These are phyloP conservation scores for Talaromyces sp. DNA, from an alignment of 2,329 filamentous ascomycete genomes.

Conservation along the genomic window DNA sequence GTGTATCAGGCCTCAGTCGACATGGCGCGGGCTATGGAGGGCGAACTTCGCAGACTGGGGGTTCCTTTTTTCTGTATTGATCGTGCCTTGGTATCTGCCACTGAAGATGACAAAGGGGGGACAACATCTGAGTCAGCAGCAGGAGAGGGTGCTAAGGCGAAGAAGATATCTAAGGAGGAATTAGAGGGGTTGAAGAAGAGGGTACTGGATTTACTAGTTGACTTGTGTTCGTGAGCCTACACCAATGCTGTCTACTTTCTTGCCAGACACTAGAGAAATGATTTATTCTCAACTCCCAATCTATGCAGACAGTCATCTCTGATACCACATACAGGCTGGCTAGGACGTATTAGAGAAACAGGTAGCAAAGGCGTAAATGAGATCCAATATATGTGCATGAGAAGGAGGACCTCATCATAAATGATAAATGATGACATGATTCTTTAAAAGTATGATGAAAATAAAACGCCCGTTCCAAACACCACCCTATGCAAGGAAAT, in stretches of 20 bases:
- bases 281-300: constrained; percentile 4
- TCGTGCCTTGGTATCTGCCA: constrained; percentile 37
- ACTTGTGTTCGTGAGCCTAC: constrained; percentile 41
- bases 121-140: background rate
- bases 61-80: constrained; percentile 60
- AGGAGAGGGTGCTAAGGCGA: constrained; percentile 21
- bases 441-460: background rate
- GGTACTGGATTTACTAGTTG: constrained; percentile 52
- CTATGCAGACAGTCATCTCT: constrained; percentile 11
- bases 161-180: constrained; percentile 39
- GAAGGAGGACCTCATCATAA: constrained; percentile 10
- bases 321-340: constrained; percentile 11
- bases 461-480: constrained; percentile 11
- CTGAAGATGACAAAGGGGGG: constrained; percentile 28
- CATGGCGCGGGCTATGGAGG: constrained; percentile 59
- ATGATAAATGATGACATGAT: background rate
- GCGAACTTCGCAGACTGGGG: constrained; percentile 55
- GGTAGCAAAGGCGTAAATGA: constrained; percentile 14
- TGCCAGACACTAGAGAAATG: background rate
- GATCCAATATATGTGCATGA: constrained; percentile 12
- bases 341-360: constrained; percentile 6
- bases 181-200: constrained; percentile 45
- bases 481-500: constrained; percentile 19
- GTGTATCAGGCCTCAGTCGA: constrained; percentile 58
- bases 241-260: background rate